phyloP scores from a whole-genome alignment of 768 basidiomycete genomes.

The Xerocomellus amylosporus region DNA sequence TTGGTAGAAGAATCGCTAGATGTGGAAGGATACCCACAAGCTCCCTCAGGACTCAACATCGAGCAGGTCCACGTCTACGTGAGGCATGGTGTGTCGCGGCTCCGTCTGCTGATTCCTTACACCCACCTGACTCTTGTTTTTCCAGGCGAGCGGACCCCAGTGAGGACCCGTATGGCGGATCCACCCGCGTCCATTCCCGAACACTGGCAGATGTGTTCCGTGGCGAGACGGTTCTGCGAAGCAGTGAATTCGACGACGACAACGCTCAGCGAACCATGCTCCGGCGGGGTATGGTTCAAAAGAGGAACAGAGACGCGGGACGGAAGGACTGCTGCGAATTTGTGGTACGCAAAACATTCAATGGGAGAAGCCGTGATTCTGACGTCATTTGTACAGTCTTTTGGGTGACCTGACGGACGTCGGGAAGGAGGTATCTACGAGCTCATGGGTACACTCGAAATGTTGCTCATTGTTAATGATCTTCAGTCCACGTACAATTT shows the following conservation, averaged over 20 bases:
- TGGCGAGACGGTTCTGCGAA: slow-evolving; percentile 48
- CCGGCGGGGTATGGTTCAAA: slow-evolving; percentile 37
- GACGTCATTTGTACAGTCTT: slow-evolving; percentile 41
- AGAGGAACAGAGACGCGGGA: slow-evolving; percentile 56
- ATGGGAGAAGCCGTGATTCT: not conserved
- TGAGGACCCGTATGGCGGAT: slow-evolving; percentile 59
- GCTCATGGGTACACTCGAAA: not conserved
- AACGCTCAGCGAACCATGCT: slow-evolving; percentile 1
- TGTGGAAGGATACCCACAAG: slow-evolving; percentile 55
- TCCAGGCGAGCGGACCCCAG: slow-evolving; percentile 74
- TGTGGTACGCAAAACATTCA: slow-evolving; percentile 50
- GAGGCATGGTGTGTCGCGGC: slow-evolving; percentile 57
- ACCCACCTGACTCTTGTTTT: not conserved
- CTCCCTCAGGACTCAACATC: slow-evolving; percentile 53
- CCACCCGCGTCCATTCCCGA: slow-evolving; percentile 65
- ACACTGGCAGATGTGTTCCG: slow-evolving; percentile 66
- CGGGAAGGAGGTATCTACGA: slow-evolving; percentile 52
- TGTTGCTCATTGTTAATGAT: not conserved
- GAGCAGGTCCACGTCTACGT: slow-evolving; percentile 76
- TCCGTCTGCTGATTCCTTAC: not conserved
- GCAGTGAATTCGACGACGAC: slow-evolving; percentile 35
- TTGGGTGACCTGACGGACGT: slow-evolving; percentile 52
- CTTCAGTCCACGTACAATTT: slow-evolving; percentile 63
- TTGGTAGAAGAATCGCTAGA: slow-evolving; percentile 49
- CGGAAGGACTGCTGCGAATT: slow-evolving; percentile 50